These are phyloP conservation scores for Huntiella omanensis DNA, from an alignment of 2,329 filamentous ascomycete species.

Conservation along the genomic window DNA sequence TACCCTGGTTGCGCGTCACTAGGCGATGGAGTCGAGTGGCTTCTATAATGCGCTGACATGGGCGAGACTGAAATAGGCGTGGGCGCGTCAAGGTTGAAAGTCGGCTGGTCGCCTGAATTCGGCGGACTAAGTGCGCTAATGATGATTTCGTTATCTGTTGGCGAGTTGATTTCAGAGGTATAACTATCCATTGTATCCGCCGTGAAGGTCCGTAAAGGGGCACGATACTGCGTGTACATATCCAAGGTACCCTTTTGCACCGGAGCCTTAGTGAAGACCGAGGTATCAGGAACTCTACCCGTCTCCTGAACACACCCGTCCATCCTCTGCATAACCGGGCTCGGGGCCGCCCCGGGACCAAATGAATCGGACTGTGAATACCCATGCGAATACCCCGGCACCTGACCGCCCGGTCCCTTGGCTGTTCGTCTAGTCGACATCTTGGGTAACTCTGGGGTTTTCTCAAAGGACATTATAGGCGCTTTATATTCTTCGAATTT, in stretches of 20 bases:
- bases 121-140: constrained; percentile 7
- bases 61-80: constrained; percentile 2
- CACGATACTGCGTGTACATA: not conserved
- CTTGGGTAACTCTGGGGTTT: not conserved
- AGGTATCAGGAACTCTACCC: not conserved
- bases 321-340: too few species aligned
- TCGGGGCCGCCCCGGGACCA: not conserved
- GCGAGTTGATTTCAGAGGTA: constrained; percentile 8
- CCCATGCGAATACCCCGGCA: not conserved
- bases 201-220: constrained; percentile 2
- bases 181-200: constrained; percentile 8
- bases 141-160: constrained; percentile 1
- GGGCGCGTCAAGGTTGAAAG: constrained; percentile 6
- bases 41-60: constrained; percentile 1
- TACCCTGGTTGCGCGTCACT: not conserved
- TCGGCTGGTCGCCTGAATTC: not conserved
- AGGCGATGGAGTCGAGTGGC: constrained; percentile 5
- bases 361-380: not conserved
- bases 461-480: constrained; percentile 3
- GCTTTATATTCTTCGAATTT: constrained; percentile 4
- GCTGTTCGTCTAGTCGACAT: not conserved
- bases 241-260: not conserved
- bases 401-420: not conserved
- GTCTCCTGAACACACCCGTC: too few species aligned
- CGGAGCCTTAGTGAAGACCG: not conserved